Base-by-base conservation (phyloP, 257 asterid genomes). In the Salvia hispanica region DNA sequence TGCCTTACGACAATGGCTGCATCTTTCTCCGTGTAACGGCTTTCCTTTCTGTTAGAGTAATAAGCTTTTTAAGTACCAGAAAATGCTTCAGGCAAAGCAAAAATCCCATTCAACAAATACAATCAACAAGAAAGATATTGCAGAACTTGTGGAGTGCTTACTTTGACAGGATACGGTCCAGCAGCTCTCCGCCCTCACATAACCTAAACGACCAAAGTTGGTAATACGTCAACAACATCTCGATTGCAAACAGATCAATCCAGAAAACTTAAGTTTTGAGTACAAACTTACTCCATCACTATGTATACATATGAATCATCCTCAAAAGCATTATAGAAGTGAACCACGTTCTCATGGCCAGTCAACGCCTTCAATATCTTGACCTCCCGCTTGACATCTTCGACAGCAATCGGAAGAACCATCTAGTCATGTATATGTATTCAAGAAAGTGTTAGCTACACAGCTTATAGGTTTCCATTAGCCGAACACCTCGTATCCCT, bases 171-270 rank as follows among this genome's bases (percentile, higher is more conserved):
- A 94, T 91, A 51, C 99, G 99, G 77, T 94, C 99, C 21, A 94
- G 87, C 84, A 94, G 72, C 80, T 94, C 99, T 53, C 99, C 99
- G 43, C 99, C 99, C 71, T 94, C 99, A 46, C 99, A 94, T 70
- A 94, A 80, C 85, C 99, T 93, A 74, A 58, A 77, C 57, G 56
- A 42, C 2, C 51, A 66, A 46, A 13, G 16, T 50, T 54, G 61
- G 72, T 31, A 53, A 67, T 16, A 71, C 73, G 55, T 54, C 72
- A 40, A 57, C 37, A 58, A 18, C 21, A 31, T 55, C 59, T 65
- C 46, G 33, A 67, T 51, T 9, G 58, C 37, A 69, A 66, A 55
- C 55, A 31, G 40, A 62, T 16, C 57, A 15, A 33, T 50, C 66
- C 54, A 50, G 47, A 43, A 62, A 71, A 62, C 43, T 25, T 59